Evolutionary conservation across 768 basidiomycete genomes (phyloP).

Genomic region (Tylopilus plumbeoviolaceoides): DNA sequence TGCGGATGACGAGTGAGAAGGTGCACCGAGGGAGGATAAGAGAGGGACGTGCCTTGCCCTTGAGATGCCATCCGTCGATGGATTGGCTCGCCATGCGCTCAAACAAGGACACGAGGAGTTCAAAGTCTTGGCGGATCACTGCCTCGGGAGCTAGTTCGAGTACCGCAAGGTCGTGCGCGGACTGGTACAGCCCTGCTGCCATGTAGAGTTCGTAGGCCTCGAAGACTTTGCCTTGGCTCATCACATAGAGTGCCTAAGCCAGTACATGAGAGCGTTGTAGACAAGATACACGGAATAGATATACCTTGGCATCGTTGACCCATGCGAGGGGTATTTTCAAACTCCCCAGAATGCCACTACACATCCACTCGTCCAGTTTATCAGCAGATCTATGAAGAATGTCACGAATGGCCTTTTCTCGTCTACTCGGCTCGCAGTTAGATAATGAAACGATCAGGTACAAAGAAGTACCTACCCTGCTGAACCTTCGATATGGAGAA

Average conservation of each 20-base stretch:
- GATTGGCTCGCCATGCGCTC: conserved; percentile 50
- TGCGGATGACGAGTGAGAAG: conserved; percentile 26
- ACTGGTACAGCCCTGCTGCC: conserved; percentile 60
- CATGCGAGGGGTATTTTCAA: conserved; percentile 79
- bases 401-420: conserved; percentile 79
- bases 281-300: neutral
- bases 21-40: neutral
- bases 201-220: conserved; percentile 76
- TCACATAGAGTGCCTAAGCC: conserved; percentile 60
- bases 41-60: conserved; percentile 63
- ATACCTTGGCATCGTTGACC: conserved; percentile 89
- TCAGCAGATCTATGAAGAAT: conserved; percentile 67
- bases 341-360: conserved; percentile 65
- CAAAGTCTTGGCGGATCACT: conserved; percentile 52
- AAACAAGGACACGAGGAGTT: conserved; percentile 68
- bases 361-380: conserved; percentile 68
- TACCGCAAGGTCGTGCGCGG: conserved; percentile 83
- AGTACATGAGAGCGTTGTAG: neutral
- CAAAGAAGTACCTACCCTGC: conserved; percentile 53
- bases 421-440: conserved; percentile 44
- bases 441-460: neutral
- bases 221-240: conserved; percentile 57
- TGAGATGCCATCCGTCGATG: conserved; percentile 75
- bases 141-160: conserved; percentile 87
- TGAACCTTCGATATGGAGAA: conserved; percentile 82